A percentile compares a stretch with the other conserved stretches of the same genome.
Evolutionary conservation across 495 filamentous ascomycete species (phyloP).

Genomic region (Penicillium cosmopolitanum): DNA sequence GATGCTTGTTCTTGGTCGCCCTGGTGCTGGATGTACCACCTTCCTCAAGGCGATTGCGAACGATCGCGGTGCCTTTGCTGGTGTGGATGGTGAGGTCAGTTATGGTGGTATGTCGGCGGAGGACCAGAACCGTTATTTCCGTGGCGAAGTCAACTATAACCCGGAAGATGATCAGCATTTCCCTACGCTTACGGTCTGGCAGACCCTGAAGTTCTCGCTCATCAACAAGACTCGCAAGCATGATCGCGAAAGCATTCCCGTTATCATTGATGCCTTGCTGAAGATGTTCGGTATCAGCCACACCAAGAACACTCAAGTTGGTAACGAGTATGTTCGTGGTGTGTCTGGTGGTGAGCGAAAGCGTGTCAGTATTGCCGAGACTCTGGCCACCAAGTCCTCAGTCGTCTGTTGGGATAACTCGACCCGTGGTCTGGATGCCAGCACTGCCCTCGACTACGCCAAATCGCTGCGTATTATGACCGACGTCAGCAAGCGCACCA

Average conservation of each 20-base stretch:
- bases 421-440: conserved; percentile 79
- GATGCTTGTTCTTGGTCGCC: conserved; percentile 82
- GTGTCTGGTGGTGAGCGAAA: conserved; percentile 75
- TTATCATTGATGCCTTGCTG: conserved; percentile 66
- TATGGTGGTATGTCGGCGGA: conserved; percentile 77
- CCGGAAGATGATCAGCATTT: conserved; percentile 82
- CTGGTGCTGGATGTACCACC: conserved; percentile 79
- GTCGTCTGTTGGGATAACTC: conserved; percentile 75
- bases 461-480: conserved; percentile 81
- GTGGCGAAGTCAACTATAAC: conserved; percentile 84
- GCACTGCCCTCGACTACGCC: conserved; percentile 79
- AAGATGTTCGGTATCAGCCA: conserved; percentile 80
- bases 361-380: conserved; percentile 72
- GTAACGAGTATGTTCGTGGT: conserved; percentile 80
- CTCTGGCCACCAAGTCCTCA: conserved; percentile 65
- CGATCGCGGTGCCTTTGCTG: conserved; percentile 65
- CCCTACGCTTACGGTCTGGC: conserved; percentile 75
- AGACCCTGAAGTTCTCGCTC: conserved; percentile 81
- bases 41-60: conserved; percentile 81
- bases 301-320: conserved; percentile 81
- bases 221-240: conserved; percentile 82
- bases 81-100: conserved; percentile 69
- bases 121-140: conserved; percentile 69
- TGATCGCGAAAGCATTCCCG: conserved; percentile 65
- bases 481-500: conserved; percentile 77